Conservation (phyloP, 768 basidiomycete genomes). For the Russula brevipes region DNA sequence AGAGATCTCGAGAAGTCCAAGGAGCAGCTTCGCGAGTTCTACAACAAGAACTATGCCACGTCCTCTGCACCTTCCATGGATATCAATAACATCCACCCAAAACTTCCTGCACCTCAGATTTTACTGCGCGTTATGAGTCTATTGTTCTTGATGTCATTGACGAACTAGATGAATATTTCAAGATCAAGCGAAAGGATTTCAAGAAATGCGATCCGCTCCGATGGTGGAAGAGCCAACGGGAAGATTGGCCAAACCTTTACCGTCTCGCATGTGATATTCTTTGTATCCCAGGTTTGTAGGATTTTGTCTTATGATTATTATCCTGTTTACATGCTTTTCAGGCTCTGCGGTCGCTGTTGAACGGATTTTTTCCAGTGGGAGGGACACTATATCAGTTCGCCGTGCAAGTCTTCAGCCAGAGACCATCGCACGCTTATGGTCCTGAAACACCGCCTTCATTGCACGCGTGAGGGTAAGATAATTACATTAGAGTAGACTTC, state of each 20-base stretch:
- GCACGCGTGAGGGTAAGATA: no score
- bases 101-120: background rate
- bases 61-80: background rate
- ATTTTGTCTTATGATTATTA: no score
- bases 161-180: background rate
- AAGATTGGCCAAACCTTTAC: background rate
- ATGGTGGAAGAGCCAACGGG: background rate
- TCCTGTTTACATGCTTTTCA: background rate
- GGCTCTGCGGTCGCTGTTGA: background rate
- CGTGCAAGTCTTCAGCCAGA: background rate
- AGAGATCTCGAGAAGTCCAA: background rate
- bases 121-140: background rate
- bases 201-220: background rate
- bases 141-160: no score
- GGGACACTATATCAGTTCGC: background rate
- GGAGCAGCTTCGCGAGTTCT: background rate
- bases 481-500: no score
- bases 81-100: no score
- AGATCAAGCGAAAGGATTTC: background rate
- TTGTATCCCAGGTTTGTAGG: background rate
- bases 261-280: background rate
- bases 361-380: background rate
- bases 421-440: background rate
- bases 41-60: background rate
- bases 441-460: background rate